Evolutionary conservation across 2,329 filamentous ascomycete species (phyloP), one percentile per base, ranked within the genome.

Genomic region (Paracamarosporium sp.): DNA sequence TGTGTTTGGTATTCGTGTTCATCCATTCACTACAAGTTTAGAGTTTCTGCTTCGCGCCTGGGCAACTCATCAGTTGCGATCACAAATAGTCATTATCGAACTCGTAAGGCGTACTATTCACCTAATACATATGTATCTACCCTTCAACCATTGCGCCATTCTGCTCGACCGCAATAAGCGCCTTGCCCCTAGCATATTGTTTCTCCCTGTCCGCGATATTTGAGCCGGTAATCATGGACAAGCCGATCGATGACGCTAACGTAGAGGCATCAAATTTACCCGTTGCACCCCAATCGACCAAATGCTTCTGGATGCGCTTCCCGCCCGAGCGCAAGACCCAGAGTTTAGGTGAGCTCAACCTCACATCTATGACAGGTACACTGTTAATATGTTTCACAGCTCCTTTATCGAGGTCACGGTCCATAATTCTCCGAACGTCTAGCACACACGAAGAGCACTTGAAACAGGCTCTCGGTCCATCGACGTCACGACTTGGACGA

Each of bases 401-500:
- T 40, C 44, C 20, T 60, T 30, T n/a, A 38, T 61, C 9, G 36
- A 55, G 28, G 28, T 66, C 22, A 45, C 46, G 46, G 57, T 62
- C 20, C 51, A 57, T 41, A 15, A 47, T n/a, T 31, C 54, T 13
- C 50, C 53, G 3, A 2, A 8, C 12, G 44, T 22, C 8, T 48
- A 56, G 35, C 64, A 58, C 35, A 61, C 50, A 17, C 66, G 59
- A 59, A 20, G 7, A 20, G 36, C 36, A 22, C 36, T 17, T 17
- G 36, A 40, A 11, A n/a, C 36, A 4, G 8, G 8, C 12, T 7
- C 22, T 43, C 40, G 27, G 15, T 8, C 22, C 36, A 28, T 9
- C 20, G 31, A 41, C n/a, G 44, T n/a, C 9, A 12, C 30, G 12
- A 31, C 47, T 12, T 61, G 56, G 56, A 17, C 20, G 25, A 38